A percentile compares a stretch with the other conserved stretches of the same genome.
Evolutionary conservation across 441 rosid genomes (phyloP).

Genomic region (Erysimum cheiri): DNA sequence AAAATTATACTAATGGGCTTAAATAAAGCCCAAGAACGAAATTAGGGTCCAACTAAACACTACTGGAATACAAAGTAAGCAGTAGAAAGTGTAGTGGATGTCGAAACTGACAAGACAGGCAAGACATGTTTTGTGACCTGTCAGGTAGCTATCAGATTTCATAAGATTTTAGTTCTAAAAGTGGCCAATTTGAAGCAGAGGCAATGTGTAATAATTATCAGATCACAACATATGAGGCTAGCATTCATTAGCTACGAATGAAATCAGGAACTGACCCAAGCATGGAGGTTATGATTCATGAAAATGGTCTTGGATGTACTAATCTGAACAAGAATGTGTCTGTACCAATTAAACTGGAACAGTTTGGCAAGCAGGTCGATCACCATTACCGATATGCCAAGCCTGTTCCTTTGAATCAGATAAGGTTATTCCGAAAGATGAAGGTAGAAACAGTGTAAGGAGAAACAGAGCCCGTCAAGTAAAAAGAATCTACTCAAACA

Average conservation of each 20-base stretch:
- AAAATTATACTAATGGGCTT: not conserved
- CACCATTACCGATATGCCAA: constrained; percentile 4
- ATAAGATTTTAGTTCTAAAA: not conserved
- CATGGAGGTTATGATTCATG: not conserved
- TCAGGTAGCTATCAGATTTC: not conserved
- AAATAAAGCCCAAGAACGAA: not conserved
- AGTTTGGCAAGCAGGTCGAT: constrained; percentile 8
- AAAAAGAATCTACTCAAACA: not conserved
- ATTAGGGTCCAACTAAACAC: constrained; percentile 1
- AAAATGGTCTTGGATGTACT: not conserved
- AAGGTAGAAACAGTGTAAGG: not conserved
- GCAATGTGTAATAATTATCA: not conserved
- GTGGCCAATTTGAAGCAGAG: not conserved
- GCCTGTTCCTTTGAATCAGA: constrained; percentile 15
- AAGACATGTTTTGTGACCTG: not conserved
- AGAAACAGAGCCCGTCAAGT: not conserved
- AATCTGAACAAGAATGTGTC: not conserved
- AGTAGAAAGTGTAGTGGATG: not conserved
- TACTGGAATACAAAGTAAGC: not conserved
- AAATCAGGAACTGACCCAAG: not conserved
- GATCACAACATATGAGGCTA: not conserved
- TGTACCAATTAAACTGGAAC: not conserved
- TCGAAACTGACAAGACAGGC: not conserved
- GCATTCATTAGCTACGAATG: not conserved
- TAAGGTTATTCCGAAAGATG: not conserved